Evolutionary conservation across 1,139 yeast genomes (phyloP).

Genomic region (Kodamaea sp.): DNA sequence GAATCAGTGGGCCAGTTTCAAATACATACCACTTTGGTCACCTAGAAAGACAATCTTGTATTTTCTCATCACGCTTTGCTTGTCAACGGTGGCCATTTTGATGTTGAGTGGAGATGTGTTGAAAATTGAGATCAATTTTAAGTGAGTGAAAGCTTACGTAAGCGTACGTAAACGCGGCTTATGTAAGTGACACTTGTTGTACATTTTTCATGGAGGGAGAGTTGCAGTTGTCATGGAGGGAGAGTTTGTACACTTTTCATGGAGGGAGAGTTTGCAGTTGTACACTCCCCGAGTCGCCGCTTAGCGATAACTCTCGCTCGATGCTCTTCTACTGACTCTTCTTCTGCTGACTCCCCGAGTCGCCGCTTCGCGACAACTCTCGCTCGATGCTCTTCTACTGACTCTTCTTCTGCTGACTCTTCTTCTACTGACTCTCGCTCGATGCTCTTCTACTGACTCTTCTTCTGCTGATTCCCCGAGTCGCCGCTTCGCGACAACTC

Average conservation of each 20-base stretch:
- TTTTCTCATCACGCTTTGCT: conserved; percentile 47
- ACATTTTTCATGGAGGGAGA: not conserved
- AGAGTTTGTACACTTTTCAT: too few relatives aligned
- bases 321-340: too few relatives aligned
- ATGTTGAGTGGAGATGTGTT: not conserved
- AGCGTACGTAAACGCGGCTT: not conserved
- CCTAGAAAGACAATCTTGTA: conserved; percentile 93
- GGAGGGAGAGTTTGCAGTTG: too few relatives aligned
- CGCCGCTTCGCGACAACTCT: not conserved
- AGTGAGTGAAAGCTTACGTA: not conserved
- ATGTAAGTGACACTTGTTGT: not conserved
- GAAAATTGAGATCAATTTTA: not conserved
- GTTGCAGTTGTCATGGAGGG: too few relatives aligned
- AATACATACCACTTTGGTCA: conserved; percentile 76
- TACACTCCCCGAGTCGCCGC: too few relatives aligned
- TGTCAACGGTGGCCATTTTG: not conserved
- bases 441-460: too few relatives aligned
- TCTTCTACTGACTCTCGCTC: too few relatives aligned
- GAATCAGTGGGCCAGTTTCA: not conserved
- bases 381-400: too few relatives aligned
- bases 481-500: not conserved
- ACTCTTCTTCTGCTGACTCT: too few relatives aligned
- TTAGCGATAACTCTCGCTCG: too few relatives aligned
- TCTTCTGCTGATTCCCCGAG: too few relatives aligned
- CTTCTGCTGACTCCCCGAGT: too few relatives aligned